Conservation (phyloP, 2,329 filamentous ascomycete genomes). For the Fusarium bactridioides region DNA sequence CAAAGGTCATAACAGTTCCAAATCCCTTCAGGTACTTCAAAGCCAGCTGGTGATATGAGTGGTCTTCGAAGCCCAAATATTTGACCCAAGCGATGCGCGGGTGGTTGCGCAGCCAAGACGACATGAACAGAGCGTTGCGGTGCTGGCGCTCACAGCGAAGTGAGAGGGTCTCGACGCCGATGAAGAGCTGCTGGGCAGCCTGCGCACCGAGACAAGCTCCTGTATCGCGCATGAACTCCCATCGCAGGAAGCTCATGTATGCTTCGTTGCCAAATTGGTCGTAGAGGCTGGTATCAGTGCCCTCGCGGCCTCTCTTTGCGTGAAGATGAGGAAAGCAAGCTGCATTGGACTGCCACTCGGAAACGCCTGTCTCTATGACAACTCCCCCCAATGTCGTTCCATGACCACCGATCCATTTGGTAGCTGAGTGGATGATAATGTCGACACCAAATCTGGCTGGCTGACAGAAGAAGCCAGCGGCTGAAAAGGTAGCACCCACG, state of each 20-base stretch:
- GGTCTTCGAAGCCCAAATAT: conserved; percentile 40
- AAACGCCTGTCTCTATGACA: conserved; percentile 86
- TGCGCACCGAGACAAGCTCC: not conserved
- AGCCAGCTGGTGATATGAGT: conserved; percentile 68
- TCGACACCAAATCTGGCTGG: conserved; percentile 62
- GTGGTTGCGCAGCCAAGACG: not conserved
- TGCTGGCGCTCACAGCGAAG: not conserved
- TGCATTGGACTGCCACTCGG: conserved; percentile 79
- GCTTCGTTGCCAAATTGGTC: not conserved
- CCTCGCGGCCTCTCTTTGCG: not conserved
- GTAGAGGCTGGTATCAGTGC: not conserved
- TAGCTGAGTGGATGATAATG: conserved; percentile 91
- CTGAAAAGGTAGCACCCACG: not conserved
- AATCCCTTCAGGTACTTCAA: conserved; percentile 76
- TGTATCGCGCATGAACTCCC: not conserved
- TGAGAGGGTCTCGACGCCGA: not conserved
- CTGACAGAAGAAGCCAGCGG: not conserved
- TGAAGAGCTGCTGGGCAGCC: not conserved
- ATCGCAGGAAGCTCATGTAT: not conserved
- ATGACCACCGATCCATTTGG: conserved; percentile 96
- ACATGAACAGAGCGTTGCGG: not conserved
- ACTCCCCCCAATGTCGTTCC: conserved; percentile 92
- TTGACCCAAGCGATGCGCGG: not conserved
- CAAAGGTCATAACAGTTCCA: conserved; percentile 76
- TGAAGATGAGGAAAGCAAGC: not conserved